phyloP scores from a whole-genome alignment of 208 protist genomes.

The Trypanosomatidae sp. region DNA sequence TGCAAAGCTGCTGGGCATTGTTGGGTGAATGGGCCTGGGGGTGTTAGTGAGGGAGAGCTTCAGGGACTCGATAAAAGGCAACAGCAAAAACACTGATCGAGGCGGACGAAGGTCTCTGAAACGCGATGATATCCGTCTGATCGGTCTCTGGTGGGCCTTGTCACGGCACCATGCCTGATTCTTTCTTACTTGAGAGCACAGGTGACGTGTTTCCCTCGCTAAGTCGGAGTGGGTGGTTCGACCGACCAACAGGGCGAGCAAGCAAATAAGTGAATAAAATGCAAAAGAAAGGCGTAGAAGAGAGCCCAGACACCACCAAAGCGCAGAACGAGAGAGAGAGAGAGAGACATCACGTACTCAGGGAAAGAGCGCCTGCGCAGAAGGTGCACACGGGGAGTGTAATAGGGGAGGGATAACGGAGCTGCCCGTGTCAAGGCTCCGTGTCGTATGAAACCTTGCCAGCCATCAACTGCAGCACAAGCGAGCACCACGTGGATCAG shows the following conservation, averaged over 20 bases:
- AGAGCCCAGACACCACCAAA: not conserved
- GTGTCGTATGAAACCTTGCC: not conserved
- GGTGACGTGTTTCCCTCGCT: no score
- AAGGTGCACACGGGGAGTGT: no score
- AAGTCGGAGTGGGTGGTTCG: not conserved
- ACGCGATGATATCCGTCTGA: not conserved
- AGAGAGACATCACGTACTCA: not conserved
- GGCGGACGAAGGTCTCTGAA: not conserved
- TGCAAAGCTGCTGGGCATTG: slow-evolving; percentile 21
- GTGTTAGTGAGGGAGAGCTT: not conserved
- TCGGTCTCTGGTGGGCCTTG: not conserved
- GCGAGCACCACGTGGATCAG: not conserved
- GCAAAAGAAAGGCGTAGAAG: not conserved
- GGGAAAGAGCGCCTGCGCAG: no score
- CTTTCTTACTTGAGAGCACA: not conserved
- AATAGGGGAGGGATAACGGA: not conserved
- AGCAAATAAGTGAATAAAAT: not conserved
- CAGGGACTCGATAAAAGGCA: not conserved
- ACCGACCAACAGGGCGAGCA: no score
- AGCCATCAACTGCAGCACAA: not conserved
- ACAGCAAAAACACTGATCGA: not conserved
- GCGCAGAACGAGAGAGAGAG: slow-evolving; percentile 5
- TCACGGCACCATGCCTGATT: not conserved
- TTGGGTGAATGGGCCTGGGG: not conserved
- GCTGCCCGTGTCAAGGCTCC: not conserved